Conservation (phyloP, 768 basidiomycete genomes). For the button mushroom (Agaricus bisporus) region DNA sequence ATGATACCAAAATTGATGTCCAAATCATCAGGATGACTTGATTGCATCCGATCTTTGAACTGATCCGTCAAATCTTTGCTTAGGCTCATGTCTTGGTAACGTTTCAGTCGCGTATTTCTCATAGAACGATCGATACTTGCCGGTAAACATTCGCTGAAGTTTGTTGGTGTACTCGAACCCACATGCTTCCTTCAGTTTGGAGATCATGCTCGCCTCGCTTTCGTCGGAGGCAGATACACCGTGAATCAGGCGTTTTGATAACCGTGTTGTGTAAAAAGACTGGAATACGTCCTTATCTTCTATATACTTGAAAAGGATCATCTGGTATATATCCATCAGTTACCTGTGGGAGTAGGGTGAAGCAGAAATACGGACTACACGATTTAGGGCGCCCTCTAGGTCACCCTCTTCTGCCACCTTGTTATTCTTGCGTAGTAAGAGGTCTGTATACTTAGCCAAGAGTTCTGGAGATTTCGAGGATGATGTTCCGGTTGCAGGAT, state of each 20-base stretch:
- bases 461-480: conserved; percentile 88
- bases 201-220: conserved; percentile 96
- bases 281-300: conserved; percentile 99
- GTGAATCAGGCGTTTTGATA: conserved; percentile 89
- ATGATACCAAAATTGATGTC: conserved; percentile 89
- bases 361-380: conserved; percentile 59
- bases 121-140: conserved; percentile 31
- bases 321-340: conserved; percentile 43
- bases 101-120: conserved; percentile 4
- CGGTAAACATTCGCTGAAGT: conserved; percentile 94
- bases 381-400: conserved; percentile 83
- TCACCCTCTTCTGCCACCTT: conserved; percentile 92
- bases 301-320: conserved; percentile 96
- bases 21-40: conserved; percentile 71
- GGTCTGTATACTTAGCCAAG: conserved; percentile 87
- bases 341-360: conserved; percentile 16
- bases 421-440: conserved; percentile 88
- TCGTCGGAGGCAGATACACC: conserved; percentile 92
- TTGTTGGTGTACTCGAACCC: conserved; percentile 98
- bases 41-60: conserved; percentile 91
- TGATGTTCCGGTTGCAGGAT: conserved; percentile 82
- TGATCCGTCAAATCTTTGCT: conserved; percentile 94
- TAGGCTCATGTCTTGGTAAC: conserved; percentile 76
- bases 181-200: conserved; percentile 93
- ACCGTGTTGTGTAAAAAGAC: conserved; percentile 91